A percentile compares a stretch with the other conserved stretches of the same genome.
Conservation (phyloP, 768 basidiomycete species). For the Suillus clintonianus region DNA sequence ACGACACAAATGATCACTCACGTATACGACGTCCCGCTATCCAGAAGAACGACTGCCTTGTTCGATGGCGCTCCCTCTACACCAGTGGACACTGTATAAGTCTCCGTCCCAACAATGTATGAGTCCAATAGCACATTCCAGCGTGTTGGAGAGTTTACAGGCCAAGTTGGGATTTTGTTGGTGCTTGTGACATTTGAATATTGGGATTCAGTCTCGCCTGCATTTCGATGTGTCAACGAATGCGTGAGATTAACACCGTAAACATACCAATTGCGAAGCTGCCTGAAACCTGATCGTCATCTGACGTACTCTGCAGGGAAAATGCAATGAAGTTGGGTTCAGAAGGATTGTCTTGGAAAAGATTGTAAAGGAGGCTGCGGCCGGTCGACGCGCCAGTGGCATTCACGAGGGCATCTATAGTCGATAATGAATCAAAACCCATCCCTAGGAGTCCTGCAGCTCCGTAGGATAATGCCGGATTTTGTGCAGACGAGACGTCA, state of each 20-base stretch:
- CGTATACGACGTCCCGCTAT: slow-evolving; percentile 84
- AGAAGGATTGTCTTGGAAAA: slow-evolving; percentile 65
- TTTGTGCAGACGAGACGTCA: slow-evolving; percentile 61
- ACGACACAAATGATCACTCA: slow-evolving; percentile 35
- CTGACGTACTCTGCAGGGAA: slow-evolving; percentile 61
- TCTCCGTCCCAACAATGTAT: slow-evolving; percentile 57
- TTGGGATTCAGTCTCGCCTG: slow-evolving; percentile 66
- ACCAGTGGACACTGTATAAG: slow-evolving; percentile 52
- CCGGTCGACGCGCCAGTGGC: slow-evolving; percentile 59
- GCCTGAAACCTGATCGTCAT: slow-evolving; percentile 60
- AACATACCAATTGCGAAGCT: slow-evolving; percentile 69
- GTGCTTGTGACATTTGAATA: slow-evolving; percentile 63
- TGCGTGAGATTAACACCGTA: neutral
- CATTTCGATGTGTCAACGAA: neutral
- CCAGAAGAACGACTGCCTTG: slow-evolving; percentile 74
- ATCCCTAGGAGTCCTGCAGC: slow-evolving; percentile 74
- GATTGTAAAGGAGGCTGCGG: slow-evolving; percentile 71
- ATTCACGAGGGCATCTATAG: slow-evolving; percentile 64
- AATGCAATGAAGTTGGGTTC: slow-evolving; percentile 85
- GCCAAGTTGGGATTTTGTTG: slow-evolving; percentile 73
- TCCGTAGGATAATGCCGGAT: slow-evolving; percentile 73
- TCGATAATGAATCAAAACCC: slow-evolving; percentile 77
- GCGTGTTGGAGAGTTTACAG: slow-evolving; percentile 56
- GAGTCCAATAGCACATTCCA: slow-evolving; percentile 83
- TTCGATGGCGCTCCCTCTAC: slow-evolving; percentile 62